Percentiles rank a stretch among this genome's conserved stretches.
Evolutionary conservation across 2,329 filamentous ascomycete genomes (phyloP).

Genomic region (Diplodia scrobiculata): DNA sequence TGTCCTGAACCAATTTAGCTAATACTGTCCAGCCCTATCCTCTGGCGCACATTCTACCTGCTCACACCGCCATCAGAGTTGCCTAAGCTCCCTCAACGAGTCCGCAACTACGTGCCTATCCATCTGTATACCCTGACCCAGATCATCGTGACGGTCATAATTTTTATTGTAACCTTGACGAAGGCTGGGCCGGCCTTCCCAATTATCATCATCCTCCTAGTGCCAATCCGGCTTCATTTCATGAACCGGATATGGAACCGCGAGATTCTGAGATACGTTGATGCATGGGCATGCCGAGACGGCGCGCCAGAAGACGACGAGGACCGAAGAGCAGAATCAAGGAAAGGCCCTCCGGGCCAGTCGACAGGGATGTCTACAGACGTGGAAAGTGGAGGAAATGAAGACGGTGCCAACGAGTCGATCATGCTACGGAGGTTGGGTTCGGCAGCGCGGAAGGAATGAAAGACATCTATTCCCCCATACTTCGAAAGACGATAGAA

Average conservation of each 20-base stretch:
- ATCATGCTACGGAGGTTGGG: not conserved
- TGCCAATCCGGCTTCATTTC: conserved; percentile 61
- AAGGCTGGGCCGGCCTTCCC: conserved; percentile 66
- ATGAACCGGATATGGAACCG: conserved; percentile 64
- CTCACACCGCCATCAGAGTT: conserved; percentile 55
- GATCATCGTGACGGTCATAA: conserved; percentile 59
- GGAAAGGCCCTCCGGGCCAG: not conserved
- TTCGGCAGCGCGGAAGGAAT: not conserved
- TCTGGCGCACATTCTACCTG: conserved; percentile 60
- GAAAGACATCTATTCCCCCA: not conserved
- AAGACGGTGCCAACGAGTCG: not conserved
- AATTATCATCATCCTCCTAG: conserved; percentile 64
- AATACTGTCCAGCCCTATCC: conserved; percentile 52
- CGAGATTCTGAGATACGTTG: conserved; percentile 58
- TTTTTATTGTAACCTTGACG: conserved; percentile 64
- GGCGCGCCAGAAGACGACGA: conserved; percentile 43
- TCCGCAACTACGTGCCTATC: conserved; percentile 53
- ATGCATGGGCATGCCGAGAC: conserved; percentile 48
- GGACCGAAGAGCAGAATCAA: conserved; percentile 29
- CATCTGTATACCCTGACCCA: conserved; percentile 63
- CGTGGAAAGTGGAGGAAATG: conserved; percentile 2
- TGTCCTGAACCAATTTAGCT: not conserved
- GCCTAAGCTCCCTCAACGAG: conserved; percentile 34
- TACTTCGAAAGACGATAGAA: not conserved
- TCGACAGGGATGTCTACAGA: conserved; percentile 2